Base-by-base conservation (phyloP, 208 protist species). In the Acanthamoeba sp. region DNA sequence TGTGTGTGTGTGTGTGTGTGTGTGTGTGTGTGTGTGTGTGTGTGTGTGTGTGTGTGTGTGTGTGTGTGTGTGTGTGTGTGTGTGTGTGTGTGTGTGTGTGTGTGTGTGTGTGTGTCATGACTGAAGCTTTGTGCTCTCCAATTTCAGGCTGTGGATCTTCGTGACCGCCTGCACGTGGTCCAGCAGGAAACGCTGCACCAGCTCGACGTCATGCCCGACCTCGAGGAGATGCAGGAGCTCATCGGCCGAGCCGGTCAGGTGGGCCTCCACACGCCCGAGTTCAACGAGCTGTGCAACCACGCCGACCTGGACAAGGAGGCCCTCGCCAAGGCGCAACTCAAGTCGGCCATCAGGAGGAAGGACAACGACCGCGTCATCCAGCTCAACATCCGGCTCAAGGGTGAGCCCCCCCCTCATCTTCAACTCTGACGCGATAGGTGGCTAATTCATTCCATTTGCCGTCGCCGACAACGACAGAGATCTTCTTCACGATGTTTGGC, bases 281-380 rank as follows among this genome's bases (percentile, higher is more conserved):
- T 71, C 62, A 57, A 93, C 57, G 40, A 71, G 64, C 36, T 93
- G 24, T 57, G 87, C n/a, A 62, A 88, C 48, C 38, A 64, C 80
- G 48, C 50, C 48, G 40, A 62, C 80, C 48, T 88, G 48, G 80
- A 88, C 29, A 62, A 88, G 80, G 48, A 93, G 45, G 45, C 9
- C 16, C 45, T 93, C n/a, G 40, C 45, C 38, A 66, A 93, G 87
- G 45, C 38, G 14, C 87, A 93, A n/a, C 87, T 93, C 40, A 45
- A 93, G 59, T 52, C 64, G 38, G 64, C 87, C 32, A 88, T 64
- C 80, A 4, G 42, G 45, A 1, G 40, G 27, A 62, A 27, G 50
- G 80, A 88, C 80, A 88, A 88, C 48, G 80, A 88, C 18, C 80
- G 80, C 48, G 48, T 62, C 80, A 88, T 88, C 50, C 80, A 62